Conservation (phyloP, 805 yeast species). For the Saccharomycopsis fodiens region DNA sequence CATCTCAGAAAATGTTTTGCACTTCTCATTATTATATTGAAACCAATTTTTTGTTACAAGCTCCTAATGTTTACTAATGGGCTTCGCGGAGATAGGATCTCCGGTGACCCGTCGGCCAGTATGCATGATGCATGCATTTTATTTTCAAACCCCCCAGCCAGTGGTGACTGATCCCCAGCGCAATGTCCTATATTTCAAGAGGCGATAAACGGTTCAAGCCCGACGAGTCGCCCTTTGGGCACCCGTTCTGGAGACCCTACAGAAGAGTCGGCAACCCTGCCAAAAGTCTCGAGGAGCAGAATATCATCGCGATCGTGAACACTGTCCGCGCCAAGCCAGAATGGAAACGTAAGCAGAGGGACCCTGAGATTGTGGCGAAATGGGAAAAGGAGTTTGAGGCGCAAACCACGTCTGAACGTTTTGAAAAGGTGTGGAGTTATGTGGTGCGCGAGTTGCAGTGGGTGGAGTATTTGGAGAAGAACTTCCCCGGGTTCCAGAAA, state of each 20-base stretch:
- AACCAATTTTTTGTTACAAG: no score
- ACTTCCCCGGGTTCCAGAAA: conserved; percentile 16
- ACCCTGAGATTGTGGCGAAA: conserved; percentile 23
- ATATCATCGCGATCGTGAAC: conserved; percentile 20
- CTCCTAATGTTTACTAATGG: no score
- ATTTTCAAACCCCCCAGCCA: no score
- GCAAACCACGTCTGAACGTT: conserved; percentile 5
- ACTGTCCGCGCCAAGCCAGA: conserved; percentile 22
- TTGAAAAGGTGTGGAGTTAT: conserved; percentile 23
- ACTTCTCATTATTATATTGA: no score
- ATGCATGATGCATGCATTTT: no score
- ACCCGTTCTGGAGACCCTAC: not conserved
- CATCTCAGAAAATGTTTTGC: no score
- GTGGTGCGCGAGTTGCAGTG: conserved; percentile 29
- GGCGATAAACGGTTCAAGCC: not conserved
- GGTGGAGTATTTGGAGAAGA: conserved; percentile 22
- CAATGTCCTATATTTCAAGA: no score
- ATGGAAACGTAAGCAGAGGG: conserved; percentile 26
- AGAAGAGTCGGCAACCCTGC: not conserved
- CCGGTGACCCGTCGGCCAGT: no score
- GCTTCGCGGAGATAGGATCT: no score
- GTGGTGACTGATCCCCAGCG: no score
- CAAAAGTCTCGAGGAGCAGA: conserved; percentile 20
- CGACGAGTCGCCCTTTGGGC: not conserved
- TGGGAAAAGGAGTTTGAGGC: conserved; percentile 26